Conservation (phyloP, 2,329 filamentous ascomycete genomes). For the Penicillium oxalicum region DNA sequence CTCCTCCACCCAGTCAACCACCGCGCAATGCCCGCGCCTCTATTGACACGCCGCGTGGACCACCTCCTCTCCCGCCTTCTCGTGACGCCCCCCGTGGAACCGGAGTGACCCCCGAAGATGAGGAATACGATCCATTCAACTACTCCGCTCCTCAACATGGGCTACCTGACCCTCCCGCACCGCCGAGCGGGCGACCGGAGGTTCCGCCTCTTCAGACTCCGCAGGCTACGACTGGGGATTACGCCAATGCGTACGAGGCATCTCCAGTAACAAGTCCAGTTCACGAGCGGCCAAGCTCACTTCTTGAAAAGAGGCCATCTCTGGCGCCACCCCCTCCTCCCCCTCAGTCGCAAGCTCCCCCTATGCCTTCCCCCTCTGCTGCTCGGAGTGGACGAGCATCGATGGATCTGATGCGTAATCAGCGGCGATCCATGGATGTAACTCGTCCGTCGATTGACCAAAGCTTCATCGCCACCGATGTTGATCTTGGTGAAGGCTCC, state of each 20-base stretch:
- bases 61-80: slow-evolving; percentile 40
- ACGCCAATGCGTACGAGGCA: slow-evolving; percentile 45
- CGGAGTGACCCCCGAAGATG: slow-evolving; percentile 43
- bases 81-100: slow-evolving; percentile 35
- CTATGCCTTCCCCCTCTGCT: slow-evolving; percentile 42
- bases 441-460: slow-evolving; percentile 67
- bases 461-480: slow-evolving; percentile 79
- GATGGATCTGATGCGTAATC: slow-evolving; percentile 55
- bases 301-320: slow-evolving; percentile 38
- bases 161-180: slow-evolving; percentile 19
- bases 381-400: slow-evolving; percentile 51
- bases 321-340: slow-evolving; percentile 44
- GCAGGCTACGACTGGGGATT: slow-evolving; percentile 29
- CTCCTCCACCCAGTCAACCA: slow-evolving; percentile 59
- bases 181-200: slow-evolving; percentile 19
- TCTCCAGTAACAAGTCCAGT: slow-evolving; percentile 36
- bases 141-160: slow-evolving; percentile 41
- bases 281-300: slow-evolving; percentile 25
- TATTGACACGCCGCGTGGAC: slow-evolving; percentile 29
- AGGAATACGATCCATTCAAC: slow-evolving; percentile 47
- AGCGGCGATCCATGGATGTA: slow-evolving; percentile 67
- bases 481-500: slow-evolving; percentile 68
- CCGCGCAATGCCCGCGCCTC: slow-evolving; percentile 40
- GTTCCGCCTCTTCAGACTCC: slow-evolving; percentile 24
- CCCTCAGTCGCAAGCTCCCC: slow-evolving; percentile 29